Base-by-base conservation (phyloP, 768 basidiomycete species). In the Pilatotrama ljubarskyi region DNA sequence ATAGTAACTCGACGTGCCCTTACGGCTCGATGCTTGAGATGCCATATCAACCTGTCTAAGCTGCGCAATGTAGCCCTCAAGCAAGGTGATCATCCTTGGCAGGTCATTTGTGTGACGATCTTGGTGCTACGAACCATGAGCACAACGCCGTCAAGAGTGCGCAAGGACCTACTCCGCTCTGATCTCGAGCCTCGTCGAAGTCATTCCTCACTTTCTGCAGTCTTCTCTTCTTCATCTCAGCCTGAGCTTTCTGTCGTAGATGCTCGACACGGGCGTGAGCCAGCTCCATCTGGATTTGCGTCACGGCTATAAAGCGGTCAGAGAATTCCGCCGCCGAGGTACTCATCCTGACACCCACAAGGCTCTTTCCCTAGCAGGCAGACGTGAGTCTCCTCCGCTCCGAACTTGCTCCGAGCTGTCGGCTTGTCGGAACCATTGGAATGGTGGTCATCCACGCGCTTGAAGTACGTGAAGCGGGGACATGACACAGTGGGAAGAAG, bases 391-490 rank as follows among this genome's bases (percentile, higher is more conserved):
- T 83, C 75, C 72, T 98, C 95, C 32, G 81, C 76, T 1, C 95
- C 95, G 69, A 98, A 98, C 73, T 95, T 96, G 66, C 82, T 88
- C 37, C 73, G 74, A 59, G 80, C 78, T 3, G 73, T 70, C 26
- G 78, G 74, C 40, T 74, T 76, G 11, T 74, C 73, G 13, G 75
- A 67, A n/a, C 74, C 67, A 14, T 77, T 75, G 4, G 79, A 75
- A 55, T 82, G 80, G 17, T 60, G 36, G 8, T 68, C 65, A 15
- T 61, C 58, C 2, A 64, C 49, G 40, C 82, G 82, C 69, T 86
- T 90, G 70, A 89, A 90, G 75, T 90, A 95, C 8, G 85, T 87
- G 69, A 97, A 86, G 25, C 86, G 85, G 18, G 95, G 94, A 67
- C 90, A 93, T 9, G 82, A 81, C n/a, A 83, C 86, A 9, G 89